Percentiles rank a stretch among this genome's conserved stretches.
Conservation (phyloP, 2,329 filamentous ascomycete species). For the Colletotrichum filicis region DNA sequence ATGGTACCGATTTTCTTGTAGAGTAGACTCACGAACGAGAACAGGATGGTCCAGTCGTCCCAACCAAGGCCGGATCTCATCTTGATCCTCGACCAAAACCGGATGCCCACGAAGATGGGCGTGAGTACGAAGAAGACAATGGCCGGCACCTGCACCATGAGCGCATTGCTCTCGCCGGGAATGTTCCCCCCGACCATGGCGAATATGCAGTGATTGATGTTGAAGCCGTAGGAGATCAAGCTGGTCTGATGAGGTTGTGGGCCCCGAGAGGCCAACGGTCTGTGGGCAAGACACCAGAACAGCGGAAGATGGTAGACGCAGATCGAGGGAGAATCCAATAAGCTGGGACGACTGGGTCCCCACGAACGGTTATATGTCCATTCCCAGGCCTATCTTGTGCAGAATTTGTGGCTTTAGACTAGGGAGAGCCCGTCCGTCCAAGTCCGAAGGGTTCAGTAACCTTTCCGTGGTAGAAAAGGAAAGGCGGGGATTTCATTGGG, state of each 20-base stretch:
- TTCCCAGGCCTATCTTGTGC: not conserved
- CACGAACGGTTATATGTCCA: slow-evolving; percentile 27
- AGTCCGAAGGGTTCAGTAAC: not conserved
- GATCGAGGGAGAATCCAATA: not conserved
- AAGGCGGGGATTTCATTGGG: not conserved
- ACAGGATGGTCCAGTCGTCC: slow-evolving; percentile 56
- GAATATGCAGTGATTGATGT: not conserved
- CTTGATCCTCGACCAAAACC: slow-evolving; percentile 53
- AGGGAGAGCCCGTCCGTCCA: not conserved
- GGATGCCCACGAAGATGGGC: slow-evolving; percentile 51
- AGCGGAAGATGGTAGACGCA: not conserved
- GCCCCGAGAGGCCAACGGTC: not conserved
- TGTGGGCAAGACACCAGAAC: not conserved
- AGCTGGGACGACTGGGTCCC: not conserved
- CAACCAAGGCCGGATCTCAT: slow-evolving; percentile 48
- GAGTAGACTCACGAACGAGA: slow-evolving; percentile 50
- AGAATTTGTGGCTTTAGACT: not conserved
- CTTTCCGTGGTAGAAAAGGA: not conserved
- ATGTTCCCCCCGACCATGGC: slow-evolving; percentile 43
- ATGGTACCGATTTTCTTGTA: accelerated
- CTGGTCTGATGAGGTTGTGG: not conserved
- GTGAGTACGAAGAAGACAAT: slow-evolving; percentile 56
- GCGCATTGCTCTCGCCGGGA: slow-evolving; percentile 48
- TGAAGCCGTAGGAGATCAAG: not conserved
- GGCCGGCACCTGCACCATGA: slow-evolving; percentile 50